Evolutionary conservation across 2,329 filamentous ascomycete species (phyloP).

Genomic region (Sporothrix euskadiensis): DNA sequence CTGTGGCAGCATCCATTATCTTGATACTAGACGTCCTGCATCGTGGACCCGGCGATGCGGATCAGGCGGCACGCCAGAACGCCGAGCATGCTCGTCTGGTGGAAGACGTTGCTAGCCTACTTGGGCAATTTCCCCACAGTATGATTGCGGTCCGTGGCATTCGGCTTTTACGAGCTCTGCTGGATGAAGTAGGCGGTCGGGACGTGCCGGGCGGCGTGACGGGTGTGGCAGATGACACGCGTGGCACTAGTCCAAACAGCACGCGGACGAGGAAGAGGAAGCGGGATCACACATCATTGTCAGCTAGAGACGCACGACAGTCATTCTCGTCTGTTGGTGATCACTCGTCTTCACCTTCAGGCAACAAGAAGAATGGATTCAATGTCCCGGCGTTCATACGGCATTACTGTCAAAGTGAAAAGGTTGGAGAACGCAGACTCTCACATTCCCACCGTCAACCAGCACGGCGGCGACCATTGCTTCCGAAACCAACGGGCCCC

Average conservation of each 20-base stretch:
- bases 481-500: not conserved
- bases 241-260: not conserved
- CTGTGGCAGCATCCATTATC: constrained; percentile 38
- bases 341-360: no score
- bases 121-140: constrained; percentile 41
- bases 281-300: not conserved
- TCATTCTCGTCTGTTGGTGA: not conserved
- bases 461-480: not conserved
- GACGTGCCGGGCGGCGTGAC: not conserved
- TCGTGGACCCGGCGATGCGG: constrained; percentile 32
- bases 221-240: not conserved
- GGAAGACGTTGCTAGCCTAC: constrained; percentile 39
- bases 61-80: constrained; percentile 37
- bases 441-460: no score
- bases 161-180: constrained; percentile 41
- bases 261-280: constrained; percentile 17
- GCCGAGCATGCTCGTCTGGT: constrained; percentile 39
- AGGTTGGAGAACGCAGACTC: not conserved
- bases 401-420: constrained; percentile 35
- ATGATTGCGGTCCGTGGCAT: constrained; percentile 44
- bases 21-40: constrained; percentile 39
- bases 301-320: not conserved
- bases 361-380: constrained; percentile 25
- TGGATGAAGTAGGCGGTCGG: constrained; percentile 30
- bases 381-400: constrained; percentile 38